Evolutionary conservation across 352 stramenopile species (phyloP).

Genomic region (Globisporangium recalcitrans): DNA sequence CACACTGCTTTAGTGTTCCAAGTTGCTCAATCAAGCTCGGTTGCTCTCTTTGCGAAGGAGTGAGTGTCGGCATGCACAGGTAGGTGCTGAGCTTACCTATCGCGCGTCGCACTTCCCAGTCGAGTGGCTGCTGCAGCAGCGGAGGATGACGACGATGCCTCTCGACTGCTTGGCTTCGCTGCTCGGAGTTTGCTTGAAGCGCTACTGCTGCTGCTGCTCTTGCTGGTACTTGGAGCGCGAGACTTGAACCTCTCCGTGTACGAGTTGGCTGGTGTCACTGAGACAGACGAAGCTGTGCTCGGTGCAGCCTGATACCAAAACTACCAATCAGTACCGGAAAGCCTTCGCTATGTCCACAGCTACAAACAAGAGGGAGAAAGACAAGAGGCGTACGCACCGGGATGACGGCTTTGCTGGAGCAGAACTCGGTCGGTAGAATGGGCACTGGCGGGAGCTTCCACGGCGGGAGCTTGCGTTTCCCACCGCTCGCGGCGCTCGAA

Average conservation of each 20-base stretch:
- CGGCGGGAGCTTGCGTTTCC: slow-evolving; percentile 27
- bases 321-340: background rate
- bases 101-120: slow-evolving; percentile 15
- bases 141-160: background rate
- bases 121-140: slow-evolving; percentile 9
- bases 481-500: slow-evolving; percentile 7
- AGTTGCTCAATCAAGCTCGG: background rate
- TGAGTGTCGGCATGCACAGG: too few species aligned
- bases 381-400: slow-evolving; percentile 22
- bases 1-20: background rate
- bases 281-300: background rate
- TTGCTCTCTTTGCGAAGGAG: slow-evolving; percentile 5
- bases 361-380: background rate
- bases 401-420: slow-evolving; percentile 44
- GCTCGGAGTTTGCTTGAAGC: background rate
- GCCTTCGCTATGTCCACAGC: background rate
- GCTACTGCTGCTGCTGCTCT: background rate
- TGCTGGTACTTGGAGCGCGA: slow-evolving; percentile 8
- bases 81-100: too few species aligned
- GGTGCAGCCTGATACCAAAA: background rate
- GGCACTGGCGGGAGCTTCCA: slow-evolving; percentile 64
- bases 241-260: slow-evolving; percentile 33
- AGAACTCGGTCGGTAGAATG: slow-evolving; percentile 41
- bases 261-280: slow-evolving; percentile 13
- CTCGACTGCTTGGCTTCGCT: slow-evolving; percentile 1